Base-by-base conservation (phyloP, 805 yeast genomes). In the Lipomyces japonicus region DNA sequence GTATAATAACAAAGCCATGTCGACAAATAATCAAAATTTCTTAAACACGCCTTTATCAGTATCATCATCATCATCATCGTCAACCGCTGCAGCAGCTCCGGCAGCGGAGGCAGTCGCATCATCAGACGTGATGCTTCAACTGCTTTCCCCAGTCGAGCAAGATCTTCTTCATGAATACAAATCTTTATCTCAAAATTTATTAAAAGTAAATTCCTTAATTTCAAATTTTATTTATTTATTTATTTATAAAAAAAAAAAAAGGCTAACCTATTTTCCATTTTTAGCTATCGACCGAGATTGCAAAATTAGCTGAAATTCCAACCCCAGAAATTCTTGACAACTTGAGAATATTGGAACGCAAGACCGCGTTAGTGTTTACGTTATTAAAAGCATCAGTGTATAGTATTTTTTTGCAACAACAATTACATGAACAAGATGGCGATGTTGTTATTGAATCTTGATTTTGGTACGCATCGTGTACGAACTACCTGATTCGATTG, bases 311-410 rank as follows among this genome's bases (percentile, higher is more conserved):
- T 7, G 35, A 50, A 12, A 39, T 42, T 30, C 59, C 59, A 22
- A 48, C 59, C 3, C 50, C 66, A 14, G 71, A 72, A 42, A 65
- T 76, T 19, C 58, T 75, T 22, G 79, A 76, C 31, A 77, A 78
- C 53, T 64, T 83, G 57, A 71, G 87, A 25, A 76, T 72, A 22
- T 72, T 84, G 44, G 90, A 84, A 59, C 72, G 78, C 53, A 82
- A 82, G 56, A 71, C 80, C 10, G 82, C 83, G 1, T 65, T 82
- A 45, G 83, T 84, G 3, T 80, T 80, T 44, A 82, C 88, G 0
- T 64, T 81, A 38, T 75, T 84, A 65, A 80, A 82, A 57, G 82
- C 85, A 3, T 83, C 88, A 2, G 86, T 84, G 3, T 84, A 84
- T 62, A 77, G 82, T 16, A 68, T 83, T 44, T 76, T 80, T 48